phyloP scores from a whole-genome alignment of 2,329 filamentous ascomycete genomes.

The Cadophora gregata region DNA sequence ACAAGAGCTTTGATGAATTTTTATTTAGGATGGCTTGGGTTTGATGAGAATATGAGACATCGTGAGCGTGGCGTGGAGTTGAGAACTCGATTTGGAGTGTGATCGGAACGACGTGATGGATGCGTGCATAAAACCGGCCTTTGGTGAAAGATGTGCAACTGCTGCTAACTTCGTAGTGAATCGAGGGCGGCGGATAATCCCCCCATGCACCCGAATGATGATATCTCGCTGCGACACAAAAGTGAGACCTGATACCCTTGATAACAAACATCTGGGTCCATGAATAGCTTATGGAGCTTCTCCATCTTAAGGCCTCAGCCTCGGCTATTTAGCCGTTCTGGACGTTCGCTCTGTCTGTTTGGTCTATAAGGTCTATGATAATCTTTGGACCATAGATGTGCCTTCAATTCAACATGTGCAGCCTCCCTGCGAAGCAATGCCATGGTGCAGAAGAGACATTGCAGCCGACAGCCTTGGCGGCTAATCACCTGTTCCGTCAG shows the following conservation, averaged over 20 bases:
- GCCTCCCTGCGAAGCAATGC: neutral
- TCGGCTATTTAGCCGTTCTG: neutral
- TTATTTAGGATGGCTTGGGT: neutral
- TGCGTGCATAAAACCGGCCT: conserved; percentile 4
- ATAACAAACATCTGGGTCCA: neutral
- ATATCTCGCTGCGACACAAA: neutral
- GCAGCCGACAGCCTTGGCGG: conserved; percentile 4
- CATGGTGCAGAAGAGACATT: neutral
- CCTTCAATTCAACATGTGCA: neutral
- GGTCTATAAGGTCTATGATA: too few species aligned
- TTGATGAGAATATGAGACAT: neutral
- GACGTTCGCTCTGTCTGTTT: too few species aligned
- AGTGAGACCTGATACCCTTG: neutral
- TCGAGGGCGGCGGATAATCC: conserved; percentile 5
- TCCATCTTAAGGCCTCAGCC: neutral
- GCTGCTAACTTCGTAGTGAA: neutral
- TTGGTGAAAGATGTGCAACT: conserved; percentile 11
- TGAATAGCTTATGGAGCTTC: neutral
- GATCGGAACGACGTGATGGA: neutral
- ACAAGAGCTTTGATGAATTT: neutral
- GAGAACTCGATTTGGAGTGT: neutral
- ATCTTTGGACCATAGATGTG: too few species aligned
- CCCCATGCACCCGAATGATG: neutral
- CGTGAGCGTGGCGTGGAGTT: conserved; percentile 1
- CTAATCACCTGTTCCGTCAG: conserved; percentile 1